Conservation (phyloP, 1,284 basidiomycete species). For the Retiboletus flavoniger region DNA sequence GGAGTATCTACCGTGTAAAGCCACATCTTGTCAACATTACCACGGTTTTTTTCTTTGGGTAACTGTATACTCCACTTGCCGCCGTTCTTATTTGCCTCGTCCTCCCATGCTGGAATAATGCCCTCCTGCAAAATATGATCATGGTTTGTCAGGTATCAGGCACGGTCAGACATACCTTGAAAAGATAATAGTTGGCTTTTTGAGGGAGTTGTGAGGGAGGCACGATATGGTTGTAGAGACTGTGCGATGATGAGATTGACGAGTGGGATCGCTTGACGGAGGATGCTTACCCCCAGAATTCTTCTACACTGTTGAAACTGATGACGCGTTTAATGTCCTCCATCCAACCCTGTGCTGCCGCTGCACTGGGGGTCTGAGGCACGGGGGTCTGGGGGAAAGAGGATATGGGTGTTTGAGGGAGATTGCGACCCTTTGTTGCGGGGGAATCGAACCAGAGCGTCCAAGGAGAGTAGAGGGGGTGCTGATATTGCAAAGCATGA, state of each 20-base stretch:
- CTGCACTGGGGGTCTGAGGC: slow-evolving; percentile 62
- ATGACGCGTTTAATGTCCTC: slow-evolving; percentile 96
- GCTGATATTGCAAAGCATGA: slow-evolving; percentile 46
- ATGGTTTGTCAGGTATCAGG: slow-evolving; percentile 5
- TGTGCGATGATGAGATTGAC: slow-evolving; percentile 34
- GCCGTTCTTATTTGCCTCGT: slow-evolving; percentile 92
- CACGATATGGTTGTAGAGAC: slow-evolving; percentile 96
- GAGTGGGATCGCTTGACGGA: slow-evolving; percentile 2
- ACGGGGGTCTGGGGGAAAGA: slow-evolving; percentile 75
- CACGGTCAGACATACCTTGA: slow-evolving; percentile 65
- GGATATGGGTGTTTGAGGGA: slow-evolving; percentile 81
- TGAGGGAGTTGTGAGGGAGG: slow-evolving; percentile 92
- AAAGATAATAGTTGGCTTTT: slow-evolving; percentile 98
- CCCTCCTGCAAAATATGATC: slow-evolving; percentile 59
- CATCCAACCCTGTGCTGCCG: slow-evolving; percentile 88
- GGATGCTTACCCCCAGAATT: slow-evolving; percentile 87
- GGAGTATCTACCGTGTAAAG: slow-evolving; percentile 79
- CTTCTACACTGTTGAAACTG: slow-evolving; percentile 91
- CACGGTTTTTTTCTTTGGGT: slow-evolving; percentile 90
- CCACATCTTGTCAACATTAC: slow-evolving; percentile 93
- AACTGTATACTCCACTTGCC: slow-evolving; percentile 99
- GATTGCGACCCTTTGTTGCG: slow-evolving; percentile 80
- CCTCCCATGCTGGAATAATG: slow-evolving; percentile 97
- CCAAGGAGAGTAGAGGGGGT: slow-evolving; percentile 92
- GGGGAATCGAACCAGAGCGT: slow-evolving; percentile 97